A percentile compares a stretch with the other conserved stretches of the same genome.
phyloP scores from a whole-genome alignment of 2,329 filamentous ascomycete genomes.

The Fusarium heterosporum region DNA sequence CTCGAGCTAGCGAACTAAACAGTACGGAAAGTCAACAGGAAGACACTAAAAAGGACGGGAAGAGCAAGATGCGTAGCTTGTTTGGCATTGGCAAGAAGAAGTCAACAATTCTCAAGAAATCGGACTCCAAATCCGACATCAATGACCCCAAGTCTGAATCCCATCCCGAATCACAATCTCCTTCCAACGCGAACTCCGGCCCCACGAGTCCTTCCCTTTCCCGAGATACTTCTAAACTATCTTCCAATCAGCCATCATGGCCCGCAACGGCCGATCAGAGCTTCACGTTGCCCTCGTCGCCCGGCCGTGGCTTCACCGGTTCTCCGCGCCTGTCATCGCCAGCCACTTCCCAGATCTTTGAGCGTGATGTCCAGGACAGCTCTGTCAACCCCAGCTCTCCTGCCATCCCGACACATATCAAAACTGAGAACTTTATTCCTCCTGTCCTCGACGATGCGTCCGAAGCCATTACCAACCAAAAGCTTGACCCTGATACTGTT shows the following conservation, averaged over 20 bases:
- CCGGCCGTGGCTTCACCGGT: conserved; percentile 72
- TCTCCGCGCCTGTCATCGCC: conserved; percentile 84
- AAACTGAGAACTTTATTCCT: conserved; percentile 94
- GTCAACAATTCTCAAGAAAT: conserved; percentile 42
- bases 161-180: conserved; percentile 42
- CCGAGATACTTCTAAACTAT: conserved; percentile 54
- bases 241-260: conserved; percentile 56
- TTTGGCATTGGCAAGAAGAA: conserved; percentile 74
- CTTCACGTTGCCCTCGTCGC: conserved; percentile 69
- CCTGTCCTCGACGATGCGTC: conserved; percentile 91
- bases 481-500: conserved; percentile 86
- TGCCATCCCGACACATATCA: conserved; percentile 92
- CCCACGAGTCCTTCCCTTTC: conserved; percentile 51
- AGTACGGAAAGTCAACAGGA: conserved; percentile 45
- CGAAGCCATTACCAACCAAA: conserved; percentile 88
- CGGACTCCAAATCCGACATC: conserved; percentile 23
- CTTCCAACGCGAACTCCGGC: conserved; percentile 53
- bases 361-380: conserved; percentile 91
- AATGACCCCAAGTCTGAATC: conserved; percentile 32
- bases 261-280: conserved; percentile 58
- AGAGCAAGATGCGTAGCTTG: conserved; percentile 66
- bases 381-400: conserved; percentile 77
- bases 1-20: conserved; percentile 58
- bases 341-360: conserved; percentile 85
- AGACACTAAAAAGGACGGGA: conserved; percentile 42